A percentile compares a stretch with the other conserved stretches of the same genome.
phyloP scores from a whole-genome alignment of 2,329 filamentous ascomycete species.

The Scolecobasidium constrictum region DNA sequence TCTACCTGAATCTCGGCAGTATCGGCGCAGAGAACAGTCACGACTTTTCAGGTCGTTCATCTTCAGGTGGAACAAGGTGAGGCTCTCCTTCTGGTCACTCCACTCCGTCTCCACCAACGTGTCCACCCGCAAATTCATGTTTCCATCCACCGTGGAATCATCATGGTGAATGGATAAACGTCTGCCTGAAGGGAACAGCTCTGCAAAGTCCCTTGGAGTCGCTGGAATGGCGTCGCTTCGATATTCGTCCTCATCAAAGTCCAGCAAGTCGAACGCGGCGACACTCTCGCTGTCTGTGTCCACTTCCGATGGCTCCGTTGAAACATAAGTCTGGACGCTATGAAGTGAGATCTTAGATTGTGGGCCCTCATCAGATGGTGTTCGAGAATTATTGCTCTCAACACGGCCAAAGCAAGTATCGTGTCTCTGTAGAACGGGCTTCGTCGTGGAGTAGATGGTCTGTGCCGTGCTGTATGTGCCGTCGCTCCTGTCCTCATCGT shows the following conservation, averaged over 20 bases:
- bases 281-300: constrained; percentile 36
- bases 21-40: constrained; percentile 82
- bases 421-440: constrained; percentile 17
- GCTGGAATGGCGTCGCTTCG: constrained; percentile 61
- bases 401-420: constrained; percentile 16
- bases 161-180: constrained; percentile 79
- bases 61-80: constrained; percentile 82
- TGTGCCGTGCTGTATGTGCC: constrained; percentile 10
- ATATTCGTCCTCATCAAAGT: constrained; percentile 47
- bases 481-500: too few species aligned
- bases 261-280: constrained; percentile 48
- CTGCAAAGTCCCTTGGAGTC: constrained; percentile 69
- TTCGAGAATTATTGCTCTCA: constrained; percentile 11
- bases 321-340: constrained; percentile 71
- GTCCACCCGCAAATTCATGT: constrained; percentile 92
- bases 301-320: constrained; percentile 53
- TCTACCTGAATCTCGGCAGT: constrained; percentile 84
- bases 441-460: constrained; percentile 18
- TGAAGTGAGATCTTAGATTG: too few species aligned
- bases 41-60: constrained; percentile 85
- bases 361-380: too few species aligned
- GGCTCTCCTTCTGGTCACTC: constrained; percentile 48
- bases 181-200: constrained; percentile 76
- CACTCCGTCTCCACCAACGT: constrained; percentile 50
- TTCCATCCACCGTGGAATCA: constrained; percentile 79